These are phyloP conservation scores for Adenanthera pavonina DNA, from an alignment of 306 rosid species.

Conservation along the genomic window DNA sequence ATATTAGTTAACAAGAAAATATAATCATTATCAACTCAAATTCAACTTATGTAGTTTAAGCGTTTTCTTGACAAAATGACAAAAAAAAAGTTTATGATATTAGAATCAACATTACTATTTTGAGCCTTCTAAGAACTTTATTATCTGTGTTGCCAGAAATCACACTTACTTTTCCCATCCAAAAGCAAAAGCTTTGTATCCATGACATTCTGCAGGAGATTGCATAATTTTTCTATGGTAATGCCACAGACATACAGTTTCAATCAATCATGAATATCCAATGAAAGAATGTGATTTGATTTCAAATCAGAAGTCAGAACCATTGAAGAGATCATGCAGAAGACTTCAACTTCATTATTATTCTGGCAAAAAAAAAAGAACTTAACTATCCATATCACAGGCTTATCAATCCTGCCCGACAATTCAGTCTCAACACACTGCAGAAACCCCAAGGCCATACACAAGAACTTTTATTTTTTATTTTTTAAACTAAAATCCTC, in stretches of 20 bases:
- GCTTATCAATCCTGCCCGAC: neutral
- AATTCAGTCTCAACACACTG: constrained; percentile 2
- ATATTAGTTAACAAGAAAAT: too few relatives aligned
- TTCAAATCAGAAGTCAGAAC: neutral
- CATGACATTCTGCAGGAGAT: neutral
- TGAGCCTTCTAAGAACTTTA: neutral
- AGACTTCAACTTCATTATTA: neutral
- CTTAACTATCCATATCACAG: neutral
- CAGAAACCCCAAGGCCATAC: constrained; percentile 4
- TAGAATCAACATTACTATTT: neutral
- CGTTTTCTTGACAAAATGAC: neutral
- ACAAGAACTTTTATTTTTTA: neutral
- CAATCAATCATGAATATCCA: neutral
- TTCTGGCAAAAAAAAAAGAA: neutral
- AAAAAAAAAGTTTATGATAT: neutral
- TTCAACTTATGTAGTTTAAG: neutral
- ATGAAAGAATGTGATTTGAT: neutral
- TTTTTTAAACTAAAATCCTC: neutral
- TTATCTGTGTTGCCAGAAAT: neutral
- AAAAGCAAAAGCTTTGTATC: neutral
- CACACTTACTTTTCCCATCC: neutral
- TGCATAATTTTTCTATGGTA: neutral
- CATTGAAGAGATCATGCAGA: neutral
- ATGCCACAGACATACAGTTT: neutral
- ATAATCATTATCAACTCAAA: too few relatives aligned